These are phyloP conservation scores for Globisporangium middletonii DNA, from an alignment of 352 stramenopile genomes.

Conservation along the genomic window DNA sequence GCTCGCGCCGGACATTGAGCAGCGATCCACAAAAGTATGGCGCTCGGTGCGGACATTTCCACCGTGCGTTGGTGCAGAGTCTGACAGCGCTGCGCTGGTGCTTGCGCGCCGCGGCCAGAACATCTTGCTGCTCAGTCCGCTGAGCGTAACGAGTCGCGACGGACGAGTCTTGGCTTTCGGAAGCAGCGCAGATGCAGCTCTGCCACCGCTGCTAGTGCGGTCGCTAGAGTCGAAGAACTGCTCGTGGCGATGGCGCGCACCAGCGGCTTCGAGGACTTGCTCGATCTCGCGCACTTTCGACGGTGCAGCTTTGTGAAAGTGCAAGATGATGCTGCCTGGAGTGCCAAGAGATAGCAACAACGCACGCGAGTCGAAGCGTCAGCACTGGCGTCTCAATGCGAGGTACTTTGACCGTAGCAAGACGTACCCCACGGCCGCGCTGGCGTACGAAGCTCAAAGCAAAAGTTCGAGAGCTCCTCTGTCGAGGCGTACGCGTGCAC, in stretches of 20 bases:
- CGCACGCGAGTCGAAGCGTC: not conserved
- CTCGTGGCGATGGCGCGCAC: constrained; percentile 22
- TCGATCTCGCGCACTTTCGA: constrained; percentile 43
- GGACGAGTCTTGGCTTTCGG: constrained; percentile 1
- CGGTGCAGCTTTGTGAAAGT: constrained; percentile 57
- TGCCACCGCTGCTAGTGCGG: not conserved
- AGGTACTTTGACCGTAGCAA: too few relatives aligned
- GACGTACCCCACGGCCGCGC: constrained; percentile 49
- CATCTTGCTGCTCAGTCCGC: constrained; percentile 8
- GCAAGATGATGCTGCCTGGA: constrained; percentile 63
- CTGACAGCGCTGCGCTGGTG: not conserved
- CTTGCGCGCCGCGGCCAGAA: constrained; percentile 6
- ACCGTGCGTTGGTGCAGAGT: not conserved
- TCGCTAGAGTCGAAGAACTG: constrained; percentile 5
- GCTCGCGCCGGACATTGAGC: not conserved
- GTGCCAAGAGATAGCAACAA: not conserved
- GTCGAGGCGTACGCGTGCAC: constrained; percentile 69
- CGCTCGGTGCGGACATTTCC: constrained; percentile 12
- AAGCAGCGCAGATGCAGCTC: not conserved
- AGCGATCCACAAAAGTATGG: constrained; percentile 9
- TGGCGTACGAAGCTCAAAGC: constrained; percentile 60
- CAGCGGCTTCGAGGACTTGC: constrained; percentile 42
- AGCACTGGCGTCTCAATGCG: not conserved
- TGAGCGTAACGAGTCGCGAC: constrained; percentile 15
- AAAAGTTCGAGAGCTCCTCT: constrained; percentile 59